Conservation (phyloP, 257 asterid species). For the Haberlea rhodopensis region DNA sequence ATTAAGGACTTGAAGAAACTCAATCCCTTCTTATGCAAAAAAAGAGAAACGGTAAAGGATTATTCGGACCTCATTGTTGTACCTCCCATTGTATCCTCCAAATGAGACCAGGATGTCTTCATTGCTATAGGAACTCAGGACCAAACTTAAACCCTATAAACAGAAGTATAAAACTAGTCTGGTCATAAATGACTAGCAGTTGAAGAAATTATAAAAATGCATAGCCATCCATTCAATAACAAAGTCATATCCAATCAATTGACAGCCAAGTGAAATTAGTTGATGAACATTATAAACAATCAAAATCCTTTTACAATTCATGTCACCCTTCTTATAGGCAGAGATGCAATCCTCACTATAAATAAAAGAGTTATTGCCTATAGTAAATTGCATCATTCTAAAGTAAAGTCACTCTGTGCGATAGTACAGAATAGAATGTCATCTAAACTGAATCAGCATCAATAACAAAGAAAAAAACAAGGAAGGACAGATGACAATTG, state of each 20-base stretch:
- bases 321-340: neutral
- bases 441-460: neutral
- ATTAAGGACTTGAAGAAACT: constrained; percentile 24
- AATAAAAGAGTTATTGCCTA: neutral
- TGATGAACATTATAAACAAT: constrained; percentile 7
- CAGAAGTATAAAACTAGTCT: constrained; percentile 21
- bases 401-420: too few species aligned
- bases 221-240: neutral
- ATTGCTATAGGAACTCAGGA: constrained; percentile 66
- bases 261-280: constrained; percentile 12
- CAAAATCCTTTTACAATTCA: neutral
- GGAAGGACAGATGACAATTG: neutral
- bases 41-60: constrained; percentile 21
- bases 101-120: constrained; percentile 91
- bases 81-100: constrained; percentile 97
- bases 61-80: constrained; percentile 83
- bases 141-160: constrained; percentile 86
- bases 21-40: constrained; percentile 11
- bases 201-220: constrained; percentile 1
- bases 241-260: neutral
- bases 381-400: neutral
- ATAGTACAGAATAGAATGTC: neutral
- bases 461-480: neutral
- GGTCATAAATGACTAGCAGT: constrained; percentile 13
- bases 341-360: neutral